Evolutionary conservation across 139 green algal genomes (phyloP), one percentile per base, ranked within the genome.

Genomic region (Chlorella sp.): DNA sequence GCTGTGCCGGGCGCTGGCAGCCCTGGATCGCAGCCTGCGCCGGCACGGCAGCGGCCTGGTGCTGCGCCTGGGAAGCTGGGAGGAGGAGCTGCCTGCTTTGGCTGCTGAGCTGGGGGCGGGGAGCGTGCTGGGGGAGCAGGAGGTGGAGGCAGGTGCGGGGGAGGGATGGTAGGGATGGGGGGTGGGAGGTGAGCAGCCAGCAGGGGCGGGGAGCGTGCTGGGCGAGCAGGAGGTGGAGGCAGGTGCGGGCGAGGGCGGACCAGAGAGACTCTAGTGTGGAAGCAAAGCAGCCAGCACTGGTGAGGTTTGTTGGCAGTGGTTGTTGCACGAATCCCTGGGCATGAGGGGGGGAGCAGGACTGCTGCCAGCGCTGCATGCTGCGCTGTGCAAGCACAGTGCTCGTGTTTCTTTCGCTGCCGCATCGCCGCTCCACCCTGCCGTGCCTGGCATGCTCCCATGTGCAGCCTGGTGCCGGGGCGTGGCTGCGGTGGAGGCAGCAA

Each of bases 141-240:
- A 97, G 84, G 91, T 96, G 82, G 96, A 97, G 86, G 61, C 69
- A 37, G 87, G 71, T 82, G 71, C 48, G 48, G 48, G 48, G 48
- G 48, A 57, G 48, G 48, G 7, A 57, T n/a, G 19, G 68, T 0
- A 11, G 7, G 0, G 12, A 32, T 39, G 2, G 48, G 42, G 30
- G 30, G 42, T 18, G 2, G 3, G 73, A 18, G 32, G 5, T 42
- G 12, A 48, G 37, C 69, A 77, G 69, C 69, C 4, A 26, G 22
- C 22, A 73, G 85, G 87, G 0, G 91, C 91, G 9, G 24, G 83
- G 0, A 66, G 42, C 18, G 83, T 98, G 57, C 64, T 96, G 22
- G 89, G 93, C 22, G 95, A 97, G 86, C 90, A 88, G 0, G 95
- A 97, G 84, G 91, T 96, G 82, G 96, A 97, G 86, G 61, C 68